These are phyloP conservation scores for Chamaecyparis obtusa DNA, from an alignment of 75 land plant genomes.

Conservation along the genomic window DNA sequence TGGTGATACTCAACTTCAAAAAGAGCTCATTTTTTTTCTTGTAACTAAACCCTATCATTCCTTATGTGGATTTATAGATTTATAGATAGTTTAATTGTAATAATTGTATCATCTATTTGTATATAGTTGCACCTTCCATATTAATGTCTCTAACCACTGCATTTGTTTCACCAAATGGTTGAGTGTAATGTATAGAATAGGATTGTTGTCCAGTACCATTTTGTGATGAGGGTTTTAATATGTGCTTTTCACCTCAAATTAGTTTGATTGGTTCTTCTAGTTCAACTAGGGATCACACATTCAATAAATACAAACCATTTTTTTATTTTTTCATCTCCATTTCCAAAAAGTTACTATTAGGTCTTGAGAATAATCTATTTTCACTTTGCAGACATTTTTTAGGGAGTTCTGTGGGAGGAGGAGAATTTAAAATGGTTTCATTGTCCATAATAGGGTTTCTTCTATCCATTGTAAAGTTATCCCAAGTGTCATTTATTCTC, in stretches of 20 bases:
- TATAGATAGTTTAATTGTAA: no score
- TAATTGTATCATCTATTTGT: neutral
- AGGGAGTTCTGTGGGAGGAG: neutral
- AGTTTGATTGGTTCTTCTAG: neutral
- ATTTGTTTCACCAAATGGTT: neutral
- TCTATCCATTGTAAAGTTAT: neutral
- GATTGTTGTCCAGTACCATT: neutral
- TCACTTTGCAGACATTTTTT: neutral
- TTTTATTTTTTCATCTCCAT: neutral
- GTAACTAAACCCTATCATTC: no score
- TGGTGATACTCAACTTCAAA: no score
- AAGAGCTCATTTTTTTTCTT: no score
- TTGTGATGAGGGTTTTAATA: neutral
- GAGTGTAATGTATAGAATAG: neutral
- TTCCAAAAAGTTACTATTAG: neutral
- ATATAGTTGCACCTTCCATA: neutral
- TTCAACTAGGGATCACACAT: neutral
- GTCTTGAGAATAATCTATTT: neutral
- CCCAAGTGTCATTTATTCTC: neutral
- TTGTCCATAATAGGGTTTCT: neutral
- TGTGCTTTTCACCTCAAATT: slow-evolving; percentile 3
- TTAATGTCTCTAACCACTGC: neutral
- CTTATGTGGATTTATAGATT: no score
- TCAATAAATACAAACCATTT: neutral
- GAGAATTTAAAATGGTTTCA: neutral